Evolutionary conservation across 169 alveolate genomes (phyloP).

Genomic region (Plasmodium billcollinsi): DNA sequence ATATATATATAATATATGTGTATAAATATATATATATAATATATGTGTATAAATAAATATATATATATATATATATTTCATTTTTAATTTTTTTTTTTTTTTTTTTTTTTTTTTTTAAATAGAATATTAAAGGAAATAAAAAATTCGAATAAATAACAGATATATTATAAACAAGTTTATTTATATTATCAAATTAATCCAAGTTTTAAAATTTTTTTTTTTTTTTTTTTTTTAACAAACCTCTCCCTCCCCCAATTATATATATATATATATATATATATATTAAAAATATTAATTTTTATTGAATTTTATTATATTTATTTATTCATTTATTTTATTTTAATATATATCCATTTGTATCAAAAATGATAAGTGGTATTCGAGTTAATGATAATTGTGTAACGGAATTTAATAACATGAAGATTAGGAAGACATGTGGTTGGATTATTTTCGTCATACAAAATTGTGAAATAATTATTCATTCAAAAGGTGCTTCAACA

Average conservation of each 20-base stretch:
- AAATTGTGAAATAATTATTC: conserved; percentile 76
- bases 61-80: no score
- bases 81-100: no score
- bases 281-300: not conserved
- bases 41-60: no score
- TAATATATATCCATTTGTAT: not conserved
- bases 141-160: no score
- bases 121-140: no score
- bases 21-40: no score
- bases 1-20: no score
- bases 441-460: conserved; percentile 82
- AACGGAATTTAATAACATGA: conserved; percentile 82
- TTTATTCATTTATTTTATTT: conserved; percentile 18
- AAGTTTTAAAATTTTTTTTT: no score
- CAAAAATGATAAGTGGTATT: conserved; percentile 87
- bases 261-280: conserved; percentile 1
- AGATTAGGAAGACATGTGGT: conserved; percentile 81
- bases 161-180: no score
- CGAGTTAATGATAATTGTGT: conserved; percentile 83
- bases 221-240: not conserved
- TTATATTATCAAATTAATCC: no score
- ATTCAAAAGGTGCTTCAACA: conserved; percentile 56
- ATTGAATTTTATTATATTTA: not conserved
- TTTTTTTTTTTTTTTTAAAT: no score
- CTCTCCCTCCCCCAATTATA: not conserved